These are phyloP conservation scores for Hypoxylon trugodes DNA, from an alignment of 495 filamentous ascomycete species.

Conservation along the genomic window DNA sequence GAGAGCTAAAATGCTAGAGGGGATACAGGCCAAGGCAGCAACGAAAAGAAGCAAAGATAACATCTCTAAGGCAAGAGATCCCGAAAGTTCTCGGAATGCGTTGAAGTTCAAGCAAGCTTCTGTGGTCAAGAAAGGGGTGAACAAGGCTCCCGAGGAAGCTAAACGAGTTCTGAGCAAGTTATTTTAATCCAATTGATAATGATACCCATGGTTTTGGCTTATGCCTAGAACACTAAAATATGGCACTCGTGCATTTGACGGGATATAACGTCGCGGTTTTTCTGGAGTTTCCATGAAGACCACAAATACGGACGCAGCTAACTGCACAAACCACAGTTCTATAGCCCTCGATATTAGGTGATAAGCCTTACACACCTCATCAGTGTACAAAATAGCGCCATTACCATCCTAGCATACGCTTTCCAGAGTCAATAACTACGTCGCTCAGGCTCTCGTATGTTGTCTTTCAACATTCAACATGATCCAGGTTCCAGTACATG, in stretches of 20 bases:
- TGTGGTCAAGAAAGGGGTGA: slow-evolving; percentile 57
- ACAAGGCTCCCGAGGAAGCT: slow-evolving; percentile 69
- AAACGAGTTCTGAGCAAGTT: slow-evolving; percentile 84
- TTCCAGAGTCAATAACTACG: too few relatives aligned
- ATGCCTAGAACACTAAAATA: background rate
- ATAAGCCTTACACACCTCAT: background rate
- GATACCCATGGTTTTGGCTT: slow-evolving; percentile 35
- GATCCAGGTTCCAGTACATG: background rate
- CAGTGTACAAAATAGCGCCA: background rate
- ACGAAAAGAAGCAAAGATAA: slow-evolving; percentile 62
- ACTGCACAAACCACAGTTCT: too few relatives aligned
- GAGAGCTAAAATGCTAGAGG: slow-evolving; percentile 74
- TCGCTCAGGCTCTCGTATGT: too few relatives aligned
- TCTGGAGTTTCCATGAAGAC: too few relatives aligned
- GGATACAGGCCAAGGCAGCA: slow-evolving; percentile 70
- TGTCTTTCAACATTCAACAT: too few relatives aligned
- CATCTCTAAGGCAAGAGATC: slow-evolving; percentile 8
- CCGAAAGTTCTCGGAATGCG: slow-evolving; percentile 45
- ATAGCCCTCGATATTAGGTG: too few relatives aligned
- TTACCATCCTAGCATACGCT: too few relatives aligned
- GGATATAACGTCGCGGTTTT: too few relatives aligned
- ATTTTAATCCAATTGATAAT: slow-evolving; percentile 61
- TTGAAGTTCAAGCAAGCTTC: slow-evolving; percentile 79
- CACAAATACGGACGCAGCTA: too few relatives aligned
- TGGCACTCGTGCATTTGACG: too few relatives aligned